A percentile compares a stretch with the other conserved stretches of the same genome.
These are phyloP conservation scores for Pisolithus marmoratus DNA, from an alignment of 768 basidiomycete genomes.

Conservation along the genomic window DNA sequence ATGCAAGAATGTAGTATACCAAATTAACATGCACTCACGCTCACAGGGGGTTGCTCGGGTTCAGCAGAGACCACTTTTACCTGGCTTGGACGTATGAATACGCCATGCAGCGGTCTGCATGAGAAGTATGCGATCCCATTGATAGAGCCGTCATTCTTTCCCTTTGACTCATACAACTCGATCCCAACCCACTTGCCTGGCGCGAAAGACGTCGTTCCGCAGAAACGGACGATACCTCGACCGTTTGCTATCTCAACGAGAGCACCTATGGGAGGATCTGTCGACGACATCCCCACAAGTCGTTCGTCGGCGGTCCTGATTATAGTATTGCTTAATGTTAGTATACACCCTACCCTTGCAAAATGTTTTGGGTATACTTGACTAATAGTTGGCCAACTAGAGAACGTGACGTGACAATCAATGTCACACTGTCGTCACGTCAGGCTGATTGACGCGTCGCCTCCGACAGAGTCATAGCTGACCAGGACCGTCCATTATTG, in stretches of 20 bases:
- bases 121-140: conserved; percentile 75
- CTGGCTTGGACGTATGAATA: conserved; percentile 85
- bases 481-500: neutral
- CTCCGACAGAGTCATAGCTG: neutral
- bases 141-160: conserved; percentile 95
- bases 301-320: neutral
- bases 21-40: conserved; percentile 16
- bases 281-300: conserved; percentile 25
- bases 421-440: neutral
- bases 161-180: conserved; percentile 73
- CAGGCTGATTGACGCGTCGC: neutral
- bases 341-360: too few relatives aligned
- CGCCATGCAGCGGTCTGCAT: conserved; percentile 71
- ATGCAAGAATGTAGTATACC: neutral
- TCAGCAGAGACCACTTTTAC: conserved; percentile 55
- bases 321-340: too few relatives aligned
- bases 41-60: conserved; percentile 19
- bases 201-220: conserved; percentile 77
- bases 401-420: too few relatives aligned
- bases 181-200: conserved; percentile 94
- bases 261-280: conserved; percentile 55
- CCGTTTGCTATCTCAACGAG: conserved; percentile 79
- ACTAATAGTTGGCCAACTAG: too few relatives aligned
- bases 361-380: too few relatives aligned
- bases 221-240: conserved; percentile 80